Conservation (phyloP, 371 early-diverging fungal species). For the Lichtheimia hyalospora region DNA sequence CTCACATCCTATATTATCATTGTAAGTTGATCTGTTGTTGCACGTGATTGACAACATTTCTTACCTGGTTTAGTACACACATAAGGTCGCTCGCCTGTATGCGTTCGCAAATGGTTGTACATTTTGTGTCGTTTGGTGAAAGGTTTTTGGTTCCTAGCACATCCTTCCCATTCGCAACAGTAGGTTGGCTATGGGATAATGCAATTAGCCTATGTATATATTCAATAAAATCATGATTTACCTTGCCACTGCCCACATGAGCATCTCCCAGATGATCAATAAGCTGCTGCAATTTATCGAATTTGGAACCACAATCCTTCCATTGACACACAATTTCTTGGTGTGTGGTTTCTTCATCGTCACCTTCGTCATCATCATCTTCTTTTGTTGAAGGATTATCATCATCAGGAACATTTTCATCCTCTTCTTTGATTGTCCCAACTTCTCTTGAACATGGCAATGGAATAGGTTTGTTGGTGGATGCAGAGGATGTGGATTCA, state of each 20-base stretch:
- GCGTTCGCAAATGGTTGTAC: constrained; percentile 86
- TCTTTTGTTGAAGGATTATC: constrained; percentile 2
- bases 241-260: constrained; percentile 53
- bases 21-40: neutral
- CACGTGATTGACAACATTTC: neutral
- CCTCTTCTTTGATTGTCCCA: neutral
- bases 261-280: constrained; percentile 59
- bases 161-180: constrained; percentile 81
- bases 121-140: constrained; percentile 91
- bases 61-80: constrained; percentile 31
- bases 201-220: no score
- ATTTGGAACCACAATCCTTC: constrained; percentile 50
- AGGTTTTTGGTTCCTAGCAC: constrained; percentile 71
- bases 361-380: constrained; percentile 7
- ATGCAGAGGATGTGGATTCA: no score
- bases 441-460: neutral
- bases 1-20: constrained; percentile 54
- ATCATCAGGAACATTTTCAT: neutral
- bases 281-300: constrained; percentile 41
- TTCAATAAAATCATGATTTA: neutral
- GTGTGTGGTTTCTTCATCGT: constrained; percentile 11
- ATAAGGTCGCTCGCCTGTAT: constrained; percentile 85
- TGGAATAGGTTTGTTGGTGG: no score
- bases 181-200: constrained; percentile 54
- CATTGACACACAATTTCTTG: constrained; percentile 45